Percentiles rank a stretch among this genome's conserved stretches.
Conservation (phyloP, 768 basidiomycete species). For the Suillus hirtellus region DNA sequence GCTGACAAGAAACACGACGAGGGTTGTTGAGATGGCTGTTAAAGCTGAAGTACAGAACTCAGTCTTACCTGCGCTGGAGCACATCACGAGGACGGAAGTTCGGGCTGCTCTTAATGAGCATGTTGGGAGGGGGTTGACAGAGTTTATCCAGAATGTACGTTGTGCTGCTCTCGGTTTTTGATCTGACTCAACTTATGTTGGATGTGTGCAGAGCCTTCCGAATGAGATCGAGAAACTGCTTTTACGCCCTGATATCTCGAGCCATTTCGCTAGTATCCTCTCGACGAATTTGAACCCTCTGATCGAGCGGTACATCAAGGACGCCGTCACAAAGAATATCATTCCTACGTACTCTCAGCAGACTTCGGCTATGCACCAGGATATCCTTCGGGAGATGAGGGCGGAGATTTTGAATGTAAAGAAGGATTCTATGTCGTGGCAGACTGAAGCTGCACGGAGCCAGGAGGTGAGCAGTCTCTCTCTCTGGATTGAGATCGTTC, state of each 20-base stretch:
- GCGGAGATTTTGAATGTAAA: constrained; percentile 76
- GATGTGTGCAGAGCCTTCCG: constrained; percentile 59
- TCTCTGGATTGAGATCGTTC: constrained; percentile 10
- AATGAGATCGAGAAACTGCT: constrained; percentile 78
- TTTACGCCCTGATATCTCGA: constrained; percentile 72
- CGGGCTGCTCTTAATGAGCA: constrained; percentile 77
- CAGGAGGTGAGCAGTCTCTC: constrained; percentile 62
- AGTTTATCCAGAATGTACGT: constrained; percentile 69
- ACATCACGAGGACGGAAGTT: constrained; percentile 80
- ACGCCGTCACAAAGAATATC: constrained; percentile 69
- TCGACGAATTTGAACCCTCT: constrained; percentile 71
- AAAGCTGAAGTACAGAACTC: constrained; percentile 83
- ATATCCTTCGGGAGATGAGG: constrained; percentile 72
- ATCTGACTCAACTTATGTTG: constrained; percentile 6
- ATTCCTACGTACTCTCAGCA: constrained; percentile 77
- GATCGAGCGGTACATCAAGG: constrained; percentile 82
- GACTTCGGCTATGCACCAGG: constrained; percentile 76
- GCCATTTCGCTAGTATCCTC: constrained; percentile 74
- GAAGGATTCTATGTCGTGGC: constrained; percentile 79
- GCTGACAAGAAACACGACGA: constrained; percentile 83
- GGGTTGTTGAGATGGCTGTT: constrained; percentile 87
- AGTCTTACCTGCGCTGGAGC: constrained; percentile 79
- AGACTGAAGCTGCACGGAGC: constrained; percentile 71
- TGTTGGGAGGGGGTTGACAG: constrained; percentile 69
- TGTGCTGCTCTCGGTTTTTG: not conserved